Percentiles rank a stretch among this genome's conserved stretches.
Evolutionary conservation across 306 rosid species (phyloP).

Genomic region (Prunus mongolica): DNA sequence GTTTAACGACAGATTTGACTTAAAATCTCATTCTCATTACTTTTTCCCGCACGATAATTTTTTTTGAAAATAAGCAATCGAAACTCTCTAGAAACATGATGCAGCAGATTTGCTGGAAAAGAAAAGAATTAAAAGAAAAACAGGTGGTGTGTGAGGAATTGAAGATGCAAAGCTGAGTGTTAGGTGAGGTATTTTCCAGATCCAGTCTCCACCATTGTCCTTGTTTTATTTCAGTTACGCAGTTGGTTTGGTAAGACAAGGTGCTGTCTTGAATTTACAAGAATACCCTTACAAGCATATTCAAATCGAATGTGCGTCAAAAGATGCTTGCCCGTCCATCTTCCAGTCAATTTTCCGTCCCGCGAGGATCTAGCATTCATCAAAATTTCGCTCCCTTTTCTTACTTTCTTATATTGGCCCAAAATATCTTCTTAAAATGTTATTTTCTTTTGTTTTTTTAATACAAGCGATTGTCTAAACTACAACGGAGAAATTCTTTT

Average conservation of each 20-base stretch:
- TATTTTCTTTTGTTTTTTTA: too few relatives aligned
- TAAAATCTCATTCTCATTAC: too few relatives aligned
- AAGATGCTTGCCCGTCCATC: neutral
- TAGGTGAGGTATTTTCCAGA: conserved; percentile 1
- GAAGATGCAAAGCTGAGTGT: neutral
- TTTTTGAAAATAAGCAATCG: too few relatives aligned
- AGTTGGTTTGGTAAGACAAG: conserved; percentile 15
- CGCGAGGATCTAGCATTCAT: neutral
- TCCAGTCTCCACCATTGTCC: neutral
- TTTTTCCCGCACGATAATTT: too few relatives aligned
- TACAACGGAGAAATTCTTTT: fast-evolving
- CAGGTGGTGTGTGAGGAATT: neutral
- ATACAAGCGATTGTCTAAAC: neutral
- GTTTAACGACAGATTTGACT: too few relatives aligned
- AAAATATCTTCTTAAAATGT: neutral
- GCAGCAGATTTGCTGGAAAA: too few relatives aligned
- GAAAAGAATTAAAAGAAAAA: too few relatives aligned
- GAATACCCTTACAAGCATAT: conserved; percentile 6
- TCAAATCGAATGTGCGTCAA: neutral
- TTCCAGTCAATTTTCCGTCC: neutral
- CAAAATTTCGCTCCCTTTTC: neutral
- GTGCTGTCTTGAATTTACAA: neutral
- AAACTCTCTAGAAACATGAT: too few relatives aligned
- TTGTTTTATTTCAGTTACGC: neutral
- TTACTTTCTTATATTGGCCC: neutral